These are phyloP conservation scores for Leishmania aethiopica DNA, from an alignment of 208 protist species.

Conservation along the genomic window DNA sequence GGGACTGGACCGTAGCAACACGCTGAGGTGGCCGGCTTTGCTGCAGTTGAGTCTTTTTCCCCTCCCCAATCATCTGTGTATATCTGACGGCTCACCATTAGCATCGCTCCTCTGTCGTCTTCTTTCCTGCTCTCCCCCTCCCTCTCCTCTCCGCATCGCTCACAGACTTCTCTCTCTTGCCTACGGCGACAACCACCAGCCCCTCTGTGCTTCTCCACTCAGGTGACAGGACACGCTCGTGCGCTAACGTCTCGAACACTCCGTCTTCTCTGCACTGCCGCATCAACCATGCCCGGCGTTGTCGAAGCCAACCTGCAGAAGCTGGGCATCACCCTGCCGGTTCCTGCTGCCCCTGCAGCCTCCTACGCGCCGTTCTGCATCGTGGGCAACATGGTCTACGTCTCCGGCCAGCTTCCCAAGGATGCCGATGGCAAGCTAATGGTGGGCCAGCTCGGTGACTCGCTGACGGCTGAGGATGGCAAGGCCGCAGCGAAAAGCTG, in stretches of 20 bases:
- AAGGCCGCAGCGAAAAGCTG: constrained; percentile 55
- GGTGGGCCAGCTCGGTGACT: constrained; percentile 56
- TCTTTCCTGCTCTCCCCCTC: neutral
- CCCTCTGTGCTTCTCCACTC: neutral
- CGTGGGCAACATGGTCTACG: constrained; percentile 45
- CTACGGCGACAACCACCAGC: neutral
- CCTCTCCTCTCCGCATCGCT: neutral
- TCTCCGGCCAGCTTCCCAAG: constrained; percentile 84
- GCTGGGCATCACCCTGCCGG: constrained; percentile 64
- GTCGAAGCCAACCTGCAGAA: constrained; percentile 55
- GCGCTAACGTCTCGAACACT: constrained; percentile 4
- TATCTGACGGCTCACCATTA: neutral
- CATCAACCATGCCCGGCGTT: constrained; percentile 30
- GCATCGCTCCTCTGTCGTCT: neutral
- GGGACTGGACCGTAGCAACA: too few species aligned
- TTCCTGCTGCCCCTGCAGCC: constrained; percentile 58
- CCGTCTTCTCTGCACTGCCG: neutral
- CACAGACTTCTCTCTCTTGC: neutral
- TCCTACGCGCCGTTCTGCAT: constrained; percentile 73
- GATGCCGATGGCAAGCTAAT: constrained; percentile 42
- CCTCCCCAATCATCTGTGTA: neutral
- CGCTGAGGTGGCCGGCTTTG: too few species aligned
- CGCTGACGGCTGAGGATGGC: constrained; percentile 60
- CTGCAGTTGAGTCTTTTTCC: too few species aligned
- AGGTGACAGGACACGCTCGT: neutral